Percentiles rank a stretch among this genome's conserved stretches.
phyloP scores from a whole-genome alignment of 106 monocot genomes.

The Dendrobium officinale region DNA sequence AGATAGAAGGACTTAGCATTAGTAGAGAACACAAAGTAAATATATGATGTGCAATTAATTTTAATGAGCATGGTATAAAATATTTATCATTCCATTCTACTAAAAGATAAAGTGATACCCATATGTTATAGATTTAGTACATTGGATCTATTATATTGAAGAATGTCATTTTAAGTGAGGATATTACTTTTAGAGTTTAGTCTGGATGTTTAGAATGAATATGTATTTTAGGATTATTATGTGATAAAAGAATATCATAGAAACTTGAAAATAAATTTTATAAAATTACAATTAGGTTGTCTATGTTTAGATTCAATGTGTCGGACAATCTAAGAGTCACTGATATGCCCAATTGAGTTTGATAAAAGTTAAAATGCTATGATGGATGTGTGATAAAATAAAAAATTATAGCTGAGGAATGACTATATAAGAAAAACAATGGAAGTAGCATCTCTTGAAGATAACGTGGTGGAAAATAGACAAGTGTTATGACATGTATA shows the following conservation, averaged over 20 bases:
- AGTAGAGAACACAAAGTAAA: neutral
- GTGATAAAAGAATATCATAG: neutral
- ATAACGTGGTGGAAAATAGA: neutral
- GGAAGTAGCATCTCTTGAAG: neutral
- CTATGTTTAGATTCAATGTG: neutral
- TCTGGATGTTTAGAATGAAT: neutral
- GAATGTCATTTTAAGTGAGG: neutral
- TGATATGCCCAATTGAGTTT: too few relatives aligned
- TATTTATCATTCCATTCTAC: neutral
- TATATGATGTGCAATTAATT: neutral
- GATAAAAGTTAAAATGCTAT: neutral
- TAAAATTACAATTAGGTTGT: neutral
- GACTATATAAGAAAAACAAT: neutral
- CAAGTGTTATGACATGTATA: neutral
- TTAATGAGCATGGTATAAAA: neutral
- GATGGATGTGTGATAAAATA: neutral
- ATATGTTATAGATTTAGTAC: neutral
- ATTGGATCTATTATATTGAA: neutral
- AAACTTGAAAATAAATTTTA: neutral
- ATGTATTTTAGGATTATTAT: neutral
- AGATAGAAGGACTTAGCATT: neutral
- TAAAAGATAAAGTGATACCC: neutral
- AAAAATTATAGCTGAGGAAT: neutral
- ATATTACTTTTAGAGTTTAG: neutral
- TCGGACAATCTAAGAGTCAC: neutral